These are phyloP conservation scores for Syzygium jambos DNA, from an alignment of 345 rosid genomes.

Conservation along the genomic window DNA sequence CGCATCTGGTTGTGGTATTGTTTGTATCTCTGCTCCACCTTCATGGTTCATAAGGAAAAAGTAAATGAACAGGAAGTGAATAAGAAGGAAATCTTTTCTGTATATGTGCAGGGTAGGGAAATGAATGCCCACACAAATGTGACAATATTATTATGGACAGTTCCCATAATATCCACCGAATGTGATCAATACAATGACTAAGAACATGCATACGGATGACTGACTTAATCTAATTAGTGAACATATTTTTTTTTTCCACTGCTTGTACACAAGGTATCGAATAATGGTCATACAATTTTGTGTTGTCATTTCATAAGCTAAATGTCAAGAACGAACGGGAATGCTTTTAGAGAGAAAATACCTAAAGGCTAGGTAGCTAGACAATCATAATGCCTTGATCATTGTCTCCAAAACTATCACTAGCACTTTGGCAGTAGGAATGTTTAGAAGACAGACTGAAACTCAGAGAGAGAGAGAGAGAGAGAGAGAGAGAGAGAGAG, in stretches of 20 bases:
- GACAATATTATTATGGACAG: neutral
- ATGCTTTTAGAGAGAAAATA: neutral
- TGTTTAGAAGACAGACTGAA: too few relatives aligned
- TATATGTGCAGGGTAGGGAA: neutral
- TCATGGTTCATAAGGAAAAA: neutral
- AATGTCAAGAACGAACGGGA: neutral
- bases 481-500: too few relatives aligned
- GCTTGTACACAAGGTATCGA: neutral
- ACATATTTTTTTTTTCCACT: neutral
- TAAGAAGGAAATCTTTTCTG: neutral
- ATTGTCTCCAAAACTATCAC: neutral
- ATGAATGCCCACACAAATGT: neutral
- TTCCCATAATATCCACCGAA: neutral
- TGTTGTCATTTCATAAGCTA: neutral
- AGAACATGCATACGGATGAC: neutral
- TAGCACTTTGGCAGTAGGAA: too few relatives aligned
- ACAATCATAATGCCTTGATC: neutral
- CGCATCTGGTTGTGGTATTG: constrained; percentile 74
- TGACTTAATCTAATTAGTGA: neutral
- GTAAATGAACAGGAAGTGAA: neutral
- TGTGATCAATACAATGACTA: neutral
- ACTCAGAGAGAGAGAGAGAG: too few relatives aligned
- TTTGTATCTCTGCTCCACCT: constrained; percentile 69
- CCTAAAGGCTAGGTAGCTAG: neutral
- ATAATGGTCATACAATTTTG: neutral